phyloP scores from a whole-genome alignment of 2,329 filamentous ascomycete genomes.

The Fusarium sp. region DNA sequence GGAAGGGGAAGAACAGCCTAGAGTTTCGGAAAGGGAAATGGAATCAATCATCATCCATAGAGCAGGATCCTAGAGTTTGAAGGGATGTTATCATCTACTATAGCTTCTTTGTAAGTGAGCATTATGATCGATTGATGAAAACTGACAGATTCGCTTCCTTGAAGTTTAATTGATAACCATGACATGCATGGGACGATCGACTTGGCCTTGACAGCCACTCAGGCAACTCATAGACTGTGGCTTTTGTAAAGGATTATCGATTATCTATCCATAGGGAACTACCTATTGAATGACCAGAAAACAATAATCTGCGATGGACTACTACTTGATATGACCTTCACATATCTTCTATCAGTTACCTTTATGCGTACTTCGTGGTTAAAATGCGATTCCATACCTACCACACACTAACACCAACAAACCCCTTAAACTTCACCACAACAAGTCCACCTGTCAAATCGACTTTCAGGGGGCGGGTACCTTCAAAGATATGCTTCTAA shows the following conservation, averaged over 20 bases:
- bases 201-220: not conserved
- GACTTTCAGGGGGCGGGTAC: constrained; percentile 28
- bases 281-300: not conserved
- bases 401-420: not conserved
- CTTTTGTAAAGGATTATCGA: not conserved
- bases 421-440: not conserved
- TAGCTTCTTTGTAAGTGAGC: not conserved
- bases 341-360: no score
- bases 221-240: not conserved
- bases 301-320: not conserved
- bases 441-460: constrained; percentile 20
- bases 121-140: not conserved
- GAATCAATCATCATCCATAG: not conserved
- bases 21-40: constrained; percentile 17
- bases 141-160: not conserved
- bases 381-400: not conserved
- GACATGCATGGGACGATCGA: constrained; percentile 1
- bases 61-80: not conserved
- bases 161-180: not conserved
- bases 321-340: no score
- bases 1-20: not conserved
- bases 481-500: constrained; percentile 9
- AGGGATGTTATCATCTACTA: not conserved
- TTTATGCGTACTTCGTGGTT: no score
- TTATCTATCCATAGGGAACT: no score